These are phyloP conservation scores for Penicillium simplicissimum DNA, from an alignment of 495 filamentous ascomycete species.

Conservation along the genomic window DNA sequence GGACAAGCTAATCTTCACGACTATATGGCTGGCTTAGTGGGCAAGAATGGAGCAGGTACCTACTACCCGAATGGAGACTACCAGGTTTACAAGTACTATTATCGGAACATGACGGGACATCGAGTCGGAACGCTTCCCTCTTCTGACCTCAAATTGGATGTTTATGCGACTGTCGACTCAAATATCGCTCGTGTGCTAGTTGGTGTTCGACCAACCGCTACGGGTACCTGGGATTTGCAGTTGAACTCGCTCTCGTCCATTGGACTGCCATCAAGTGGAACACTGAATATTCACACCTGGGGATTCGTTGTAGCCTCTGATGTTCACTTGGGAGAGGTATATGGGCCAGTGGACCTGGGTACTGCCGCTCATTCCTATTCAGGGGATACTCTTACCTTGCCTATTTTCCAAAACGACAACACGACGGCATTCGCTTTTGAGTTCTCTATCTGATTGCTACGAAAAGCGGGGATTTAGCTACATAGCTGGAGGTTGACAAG, in stretches of 20 bases:
- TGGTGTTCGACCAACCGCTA: neutral
- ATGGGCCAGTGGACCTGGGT: neutral
- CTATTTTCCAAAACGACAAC: neutral
- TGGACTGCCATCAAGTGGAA: neutral
- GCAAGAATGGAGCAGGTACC: neutral
- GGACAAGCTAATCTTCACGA: neutral
- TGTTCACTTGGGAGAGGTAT: neutral
- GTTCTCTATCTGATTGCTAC: neutral
- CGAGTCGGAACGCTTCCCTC: slow-evolving; percentile 1
- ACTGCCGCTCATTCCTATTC: neutral
- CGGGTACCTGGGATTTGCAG: neutral
- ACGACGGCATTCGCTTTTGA: neutral
- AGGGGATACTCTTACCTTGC: neutral
- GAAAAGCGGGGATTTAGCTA: too few relatives aligned
- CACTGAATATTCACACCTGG: neutral
- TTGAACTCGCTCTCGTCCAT: neutral
- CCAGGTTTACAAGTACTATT: slow-evolving; percentile 5
- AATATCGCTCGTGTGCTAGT: neutral
- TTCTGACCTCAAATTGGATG: neutral
- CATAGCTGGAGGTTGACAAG: too few relatives aligned
- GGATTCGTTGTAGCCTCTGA: neutral
- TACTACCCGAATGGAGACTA: slow-evolving; percentile 6
- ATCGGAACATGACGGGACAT: slow-evolving; percentile 4
- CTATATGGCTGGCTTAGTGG: neutral
- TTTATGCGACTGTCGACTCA: neutral